Conservation (phyloP, 2,329 filamentous ascomycete genomes). For the Trichoderma sp. region DNA sequence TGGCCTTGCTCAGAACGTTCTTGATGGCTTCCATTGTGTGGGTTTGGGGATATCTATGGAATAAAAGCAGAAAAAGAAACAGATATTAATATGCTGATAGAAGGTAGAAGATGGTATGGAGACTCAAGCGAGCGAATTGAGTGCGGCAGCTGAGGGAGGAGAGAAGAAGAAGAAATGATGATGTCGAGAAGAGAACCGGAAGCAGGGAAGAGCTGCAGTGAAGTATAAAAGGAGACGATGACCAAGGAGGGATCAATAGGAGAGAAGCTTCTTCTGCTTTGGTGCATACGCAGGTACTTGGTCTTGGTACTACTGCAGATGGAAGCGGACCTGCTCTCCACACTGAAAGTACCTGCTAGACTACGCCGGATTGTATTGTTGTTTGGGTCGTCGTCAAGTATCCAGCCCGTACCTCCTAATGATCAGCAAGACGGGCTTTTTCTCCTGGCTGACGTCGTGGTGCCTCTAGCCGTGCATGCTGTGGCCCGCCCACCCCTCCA, state of each 20-base stretch:
- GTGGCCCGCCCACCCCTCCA: conserved; percentile 8
- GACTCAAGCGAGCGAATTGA: conserved; percentile 9
- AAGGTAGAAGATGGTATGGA: neutral
- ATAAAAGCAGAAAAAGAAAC: neutral
- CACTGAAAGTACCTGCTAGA: neutral
- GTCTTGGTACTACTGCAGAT: neutral
- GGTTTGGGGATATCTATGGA: neutral
- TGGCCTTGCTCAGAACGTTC: conserved; percentile 39
- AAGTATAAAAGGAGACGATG: conserved; percentile 20
- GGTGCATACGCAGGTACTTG: neutral
- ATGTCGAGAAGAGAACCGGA: conserved; percentile 9
- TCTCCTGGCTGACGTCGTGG: conserved; percentile 19
- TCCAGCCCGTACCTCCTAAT: neutral
- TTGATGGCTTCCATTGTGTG: conserved; percentile 44
- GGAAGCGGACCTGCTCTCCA: conserved; percentile 6
- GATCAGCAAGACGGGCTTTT: neutral
- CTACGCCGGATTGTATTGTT: neutral
- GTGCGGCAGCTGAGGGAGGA: neutral
- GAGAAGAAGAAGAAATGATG: conserved; percentile 16
- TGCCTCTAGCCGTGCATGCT: neutral
- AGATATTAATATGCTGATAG: neutral
- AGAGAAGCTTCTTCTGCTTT: conserved; percentile 16
- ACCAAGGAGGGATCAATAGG: conserved; percentile 21
- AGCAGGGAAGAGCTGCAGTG: conserved; percentile 24
- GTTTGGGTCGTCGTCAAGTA: neutral